Evolutionary conservation across 2,329 filamentous ascomycete genomes (phyloP), one percentile per base, ranked within the genome.

Genomic region (Amphichorda felina): DNA sequence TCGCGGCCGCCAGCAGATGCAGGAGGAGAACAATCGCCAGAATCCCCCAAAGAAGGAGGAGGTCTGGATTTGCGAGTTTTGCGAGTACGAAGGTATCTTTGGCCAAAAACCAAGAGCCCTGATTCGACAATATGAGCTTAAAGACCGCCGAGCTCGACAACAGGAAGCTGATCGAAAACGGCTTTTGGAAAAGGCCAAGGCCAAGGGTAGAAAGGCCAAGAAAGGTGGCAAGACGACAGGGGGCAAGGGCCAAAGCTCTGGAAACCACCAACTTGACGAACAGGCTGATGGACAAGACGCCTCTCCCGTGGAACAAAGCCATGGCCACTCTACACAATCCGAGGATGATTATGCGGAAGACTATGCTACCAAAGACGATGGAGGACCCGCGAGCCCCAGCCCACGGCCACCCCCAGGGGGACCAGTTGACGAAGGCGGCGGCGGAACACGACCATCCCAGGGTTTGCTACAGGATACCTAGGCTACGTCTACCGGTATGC

Each of bases 51-150:
- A 63, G 22, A 46, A 47, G 2, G 81, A 85, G 44, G 84, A 94
- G 41, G 72, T 87, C 34, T 96, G 88, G 84, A 87, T 96, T 32
- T 98, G 91, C 60, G 85, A 95, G 50, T 96, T 96, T 54, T 98
- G 91, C 64, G 91, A 98, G 57, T 98, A 95, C 53, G 89, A 96
- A 59, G 76, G 77, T 35, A 95, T 98, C 34, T 96, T 94, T 54
- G 89, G 89, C n/a, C 71, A 71, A 35, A 83, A 83, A 3, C 91
- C 91, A 0, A 72, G 75, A 47, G 86, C 86, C 34, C 63, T 98
- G 37, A 93, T 96, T 43, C 75, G 84, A 28, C 78, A 87, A 42
- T 98, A 96, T 52, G 91, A 98, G 60, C 83, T 89, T 53, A 95
- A 94, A 56, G 91, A 95, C 51, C 79, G 86, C 25, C 81, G 82